A percentile compares a stretch with the other conserved stretches of the same genome.
Evolutionary conservation across 2,329 filamentous ascomycete genomes (phyloP).

Genomic region (Monilinia fructicola): DNA sequence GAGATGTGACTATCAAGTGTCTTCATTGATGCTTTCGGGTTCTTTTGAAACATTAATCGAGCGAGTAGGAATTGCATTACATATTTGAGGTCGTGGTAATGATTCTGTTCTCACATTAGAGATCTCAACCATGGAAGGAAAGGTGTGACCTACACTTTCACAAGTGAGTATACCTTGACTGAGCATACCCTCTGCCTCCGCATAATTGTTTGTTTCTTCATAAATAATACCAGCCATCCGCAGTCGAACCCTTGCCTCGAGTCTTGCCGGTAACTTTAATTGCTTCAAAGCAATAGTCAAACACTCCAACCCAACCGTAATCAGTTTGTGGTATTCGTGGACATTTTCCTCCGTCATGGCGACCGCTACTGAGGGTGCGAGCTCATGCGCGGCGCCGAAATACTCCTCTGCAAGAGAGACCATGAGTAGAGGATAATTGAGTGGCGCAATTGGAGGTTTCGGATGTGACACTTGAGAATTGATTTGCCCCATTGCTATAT

Average conservation of each 20-base stretch:
- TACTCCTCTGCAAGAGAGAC: slow-evolving; percentile 76
- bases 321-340: slow-evolving; percentile 68
- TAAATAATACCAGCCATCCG: slow-evolving; percentile 70
- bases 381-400: slow-evolving; percentile 62
- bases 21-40: slow-evolving; percentile 70
- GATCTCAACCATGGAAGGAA: not conserved
- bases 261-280: slow-evolving; percentile 58
- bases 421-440: slow-evolving; percentile 48
- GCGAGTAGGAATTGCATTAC: slow-evolving; percentile 73
- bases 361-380: slow-evolving; percentile 51
- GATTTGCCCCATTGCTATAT: slow-evolving; percentile 16
- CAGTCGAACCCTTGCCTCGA: slow-evolving; percentile 67
- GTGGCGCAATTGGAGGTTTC: slow-evolving; percentile 21
- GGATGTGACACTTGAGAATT: slow-evolving; percentile 22
- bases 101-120: slow-evolving; percentile 45
- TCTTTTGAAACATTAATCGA: slow-evolving; percentile 68
- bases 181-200: slow-evolving; percentile 69
- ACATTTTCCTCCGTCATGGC: slow-evolving; percentile 52
- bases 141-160: slow-evolving; percentile 53
- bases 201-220: slow-evolving; percentile 72
- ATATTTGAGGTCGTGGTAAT: slow-evolving; percentile 68
- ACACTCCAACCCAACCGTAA: slow-evolving; percentile 71
- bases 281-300: slow-evolving; percentile 68
- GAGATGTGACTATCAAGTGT: slow-evolving; percentile 67
- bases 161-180: slow-evolving; percentile 70